These are phyloP conservation scores for Irpex rosettiformis DNA, from an alignment of 1,284 basidiomycete genomes.

Conservation along the genomic window DNA sequence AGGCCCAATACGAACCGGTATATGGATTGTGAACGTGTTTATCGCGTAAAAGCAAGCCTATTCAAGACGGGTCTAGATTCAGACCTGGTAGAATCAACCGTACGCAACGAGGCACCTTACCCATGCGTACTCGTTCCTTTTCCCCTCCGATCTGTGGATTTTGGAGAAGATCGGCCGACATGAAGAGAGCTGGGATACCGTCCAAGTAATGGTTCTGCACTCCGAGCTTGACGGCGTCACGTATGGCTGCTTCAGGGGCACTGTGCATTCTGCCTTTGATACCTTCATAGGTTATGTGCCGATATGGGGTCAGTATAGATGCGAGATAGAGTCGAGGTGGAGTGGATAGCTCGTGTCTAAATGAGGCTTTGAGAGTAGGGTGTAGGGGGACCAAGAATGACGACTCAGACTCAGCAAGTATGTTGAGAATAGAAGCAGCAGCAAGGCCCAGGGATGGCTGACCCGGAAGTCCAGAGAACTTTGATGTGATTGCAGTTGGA, in stretches of 20 bases:
- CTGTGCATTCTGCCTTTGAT: conserved; percentile 59
- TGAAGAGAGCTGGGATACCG: conserved; percentile 70
- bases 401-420: conserved; percentile 35
- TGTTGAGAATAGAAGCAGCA: conserved; percentile 58
- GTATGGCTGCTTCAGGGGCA: conserved; percentile 68
- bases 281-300: conserved; percentile 54
- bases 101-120: conserved; percentile 34
- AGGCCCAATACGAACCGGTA: conserved; percentile 68
- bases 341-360: conserved; percentile 38
- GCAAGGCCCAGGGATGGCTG: conserved; percentile 41
- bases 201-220: conserved; percentile 75
- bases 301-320: conserved; percentile 64
- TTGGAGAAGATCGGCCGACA: conserved; percentile 47
- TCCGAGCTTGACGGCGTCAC: conserved; percentile 83
- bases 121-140: conserved; percentile 54
- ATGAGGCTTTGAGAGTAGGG: conserved; percentile 40
- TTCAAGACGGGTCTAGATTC: not conserved
- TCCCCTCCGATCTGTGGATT: conserved; percentile 35
- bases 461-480: conserved; percentile 42
- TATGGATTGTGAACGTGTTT: conserved; percentile 59
- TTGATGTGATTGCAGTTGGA: conserved; percentile 40
- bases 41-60: conserved; percentile 68
- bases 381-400: conserved; percentile 41
- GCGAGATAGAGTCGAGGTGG: conserved; percentile 72
- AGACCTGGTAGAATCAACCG: not conserved